A percentile compares a stretch with the other conserved stretches of the same genome.
phyloP scores from a whole-genome alignment of 345 rosid species.

The Salix brachista region DNA sequence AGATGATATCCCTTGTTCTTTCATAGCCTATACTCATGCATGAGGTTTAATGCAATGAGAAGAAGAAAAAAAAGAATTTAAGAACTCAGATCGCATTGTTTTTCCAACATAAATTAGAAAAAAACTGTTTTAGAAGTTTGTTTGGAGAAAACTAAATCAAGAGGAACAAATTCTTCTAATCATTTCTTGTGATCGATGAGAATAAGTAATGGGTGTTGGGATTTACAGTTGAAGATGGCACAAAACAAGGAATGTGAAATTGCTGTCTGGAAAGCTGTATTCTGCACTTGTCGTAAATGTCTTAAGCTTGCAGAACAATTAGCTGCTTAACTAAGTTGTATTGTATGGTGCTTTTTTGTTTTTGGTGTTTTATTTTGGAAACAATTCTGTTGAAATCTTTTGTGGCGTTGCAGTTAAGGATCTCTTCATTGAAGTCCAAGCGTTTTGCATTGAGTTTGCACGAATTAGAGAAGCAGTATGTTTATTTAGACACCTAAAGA shows the following conservation, averaged over 20 bases:
- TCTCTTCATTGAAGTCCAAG: conserved; percentile 93
- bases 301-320: background rate
- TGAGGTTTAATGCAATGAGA: background rate
- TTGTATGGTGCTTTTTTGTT: background rate
- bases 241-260: background rate
- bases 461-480: conserved; percentile 86
- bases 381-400: background rate
- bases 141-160: background rate
- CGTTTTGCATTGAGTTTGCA: conserved; percentile 93
- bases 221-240: background rate
- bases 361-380: background rate
- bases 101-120: background rate
- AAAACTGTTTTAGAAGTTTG: background rate
- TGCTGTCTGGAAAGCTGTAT: background rate
- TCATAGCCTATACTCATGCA: background rate
- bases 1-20: background rate
- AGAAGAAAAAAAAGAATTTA: background rate
- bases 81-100: background rate
- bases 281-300: background rate
- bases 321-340: background rate
- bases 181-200: background rate
- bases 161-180: background rate
- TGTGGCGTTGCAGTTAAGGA: conserved; percentile 70
- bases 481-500: conserved; percentile 76
- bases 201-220: background rate